Evolutionary conservation across 1,284 basidiomycete species (phyloP).

Genomic region (Sphagnurus paluster): DNA sequence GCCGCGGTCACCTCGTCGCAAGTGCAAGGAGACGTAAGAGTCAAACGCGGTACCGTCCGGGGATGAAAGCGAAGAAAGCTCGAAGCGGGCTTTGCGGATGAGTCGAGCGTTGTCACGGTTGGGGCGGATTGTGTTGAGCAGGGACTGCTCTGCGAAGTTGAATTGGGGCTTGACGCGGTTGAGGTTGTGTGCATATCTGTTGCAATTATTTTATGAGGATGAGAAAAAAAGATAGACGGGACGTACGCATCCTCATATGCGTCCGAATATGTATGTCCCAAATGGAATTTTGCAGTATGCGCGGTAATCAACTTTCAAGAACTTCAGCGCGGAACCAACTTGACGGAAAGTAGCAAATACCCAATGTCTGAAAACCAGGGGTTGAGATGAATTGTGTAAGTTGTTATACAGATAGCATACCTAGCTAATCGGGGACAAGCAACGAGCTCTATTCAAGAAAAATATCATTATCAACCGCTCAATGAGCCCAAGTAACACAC

Average conservation of each 20-base stretch:
- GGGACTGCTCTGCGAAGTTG: constrained; percentile 43
- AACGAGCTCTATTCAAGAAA: constrained; percentile 53
- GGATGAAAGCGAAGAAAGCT: constrained; percentile 39
- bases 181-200: constrained; percentile 52
- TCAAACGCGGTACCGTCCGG: constrained; percentile 19
- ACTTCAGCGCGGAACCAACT: neutral
- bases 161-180: constrained; percentile 59
- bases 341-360: constrained; percentile 31
- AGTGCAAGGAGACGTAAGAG: constrained; percentile 55
- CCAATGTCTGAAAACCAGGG: constrained; percentile 52
- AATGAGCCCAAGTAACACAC: constrained; percentile 28
- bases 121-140: constrained; percentile 53
- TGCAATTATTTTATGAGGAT: constrained; percentile 1
- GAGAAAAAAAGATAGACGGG: neutral
- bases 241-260: constrained; percentile 63
- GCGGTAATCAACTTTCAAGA: constrained; percentile 58
- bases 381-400: constrained; percentile 15
- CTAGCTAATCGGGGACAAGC: constrained; percentile 66
- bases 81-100: constrained; percentile 50
- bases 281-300: constrained; percentile 62
- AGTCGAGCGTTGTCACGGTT: constrained; percentile 45
- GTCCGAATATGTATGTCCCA: constrained; percentile 54
- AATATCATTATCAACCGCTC: neutral
- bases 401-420: constrained; percentile 33
- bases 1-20: constrained; percentile 58